Conservation (phyloP, 441 rosid genomes). For the Euphorbia celastroides region DNA sequence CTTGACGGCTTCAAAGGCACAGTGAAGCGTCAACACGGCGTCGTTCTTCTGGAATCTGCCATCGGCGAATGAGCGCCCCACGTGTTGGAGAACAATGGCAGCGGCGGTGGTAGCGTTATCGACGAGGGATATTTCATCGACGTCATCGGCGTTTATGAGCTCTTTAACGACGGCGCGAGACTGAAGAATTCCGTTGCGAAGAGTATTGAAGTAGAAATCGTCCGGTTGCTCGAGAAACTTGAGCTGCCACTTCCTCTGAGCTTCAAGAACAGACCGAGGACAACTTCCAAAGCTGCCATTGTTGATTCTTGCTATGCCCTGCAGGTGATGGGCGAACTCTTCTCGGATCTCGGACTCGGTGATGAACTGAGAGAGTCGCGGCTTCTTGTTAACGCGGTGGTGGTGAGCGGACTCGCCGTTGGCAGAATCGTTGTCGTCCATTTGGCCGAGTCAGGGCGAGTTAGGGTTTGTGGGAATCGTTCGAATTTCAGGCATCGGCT, state of each 20-base stretch:
- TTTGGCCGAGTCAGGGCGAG: not conserved
- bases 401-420: constrained; percentile 46
- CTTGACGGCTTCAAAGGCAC: constrained; percentile 81
- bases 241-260: constrained; percentile 71
- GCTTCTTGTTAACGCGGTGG: constrained; percentile 45
- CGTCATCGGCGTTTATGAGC: constrained; percentile 73
- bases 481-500: constrained; percentile 2
- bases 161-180: constrained; percentile 54
- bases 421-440: constrained; percentile 22
- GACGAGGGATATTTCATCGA: constrained; percentile 69
- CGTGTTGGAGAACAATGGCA: constrained; percentile 76
- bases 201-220: constrained; percentile 68
- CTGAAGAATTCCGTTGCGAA: constrained; percentile 48
- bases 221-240: constrained; percentile 75
- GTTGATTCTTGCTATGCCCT: constrained; percentile 67
- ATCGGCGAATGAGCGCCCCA: constrained; percentile 66
- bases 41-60: constrained; percentile 59
- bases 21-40: constrained; percentile 69
- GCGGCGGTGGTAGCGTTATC: constrained; percentile 96
- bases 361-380: constrained; percentile 34
- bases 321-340: constrained; percentile 84
- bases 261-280: constrained; percentile 66
- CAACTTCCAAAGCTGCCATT: constrained; percentile 97
- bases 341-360: constrained; percentile 46
- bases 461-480: constrained; percentile 23